Evolutionary conservation across 2,329 filamentous ascomycete genomes (phyloP), one percentile per base, ranked within the genome.

Genomic region (Fusarium longipes): DNA sequence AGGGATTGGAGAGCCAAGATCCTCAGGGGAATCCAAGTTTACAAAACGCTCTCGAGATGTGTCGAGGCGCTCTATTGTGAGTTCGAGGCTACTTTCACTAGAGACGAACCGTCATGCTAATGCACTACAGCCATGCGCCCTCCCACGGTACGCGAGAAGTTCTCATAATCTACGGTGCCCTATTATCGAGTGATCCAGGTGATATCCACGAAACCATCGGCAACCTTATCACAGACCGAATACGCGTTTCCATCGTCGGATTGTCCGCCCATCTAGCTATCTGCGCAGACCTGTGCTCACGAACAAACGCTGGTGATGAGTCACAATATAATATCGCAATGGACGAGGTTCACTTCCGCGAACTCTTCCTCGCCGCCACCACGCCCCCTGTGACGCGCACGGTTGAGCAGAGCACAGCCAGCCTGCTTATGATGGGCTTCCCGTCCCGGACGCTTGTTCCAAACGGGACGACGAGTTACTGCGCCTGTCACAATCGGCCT

Each of bases 1-100:
- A 90, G 74, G 84, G 82, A 2, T 83, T 94, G 70, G 86, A 88
- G 73, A 82, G 87, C 8, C 80, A 86, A 73, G 88, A 94, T 74
- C 87, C 91, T 15, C 86, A 91, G 74, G 91, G 93, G 38, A 89
- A 89, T 68, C 90, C 92, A 17, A 93, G 91, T 78, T 78, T 99
- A 65, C 96, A 99, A 78, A 99, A 99, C 78, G 94, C 94, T 6
- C 84, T 99, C 49, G 94, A 99, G 78, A 96, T 99, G 92, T 93
- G 93, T 63, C 87, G 96, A 54, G 96, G 93, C 52, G 91, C 91
- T 33, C 83, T 99, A n/a, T 97, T 92, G 89, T 91, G 82, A 51
- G 64, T 45, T 14, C 9, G 22, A 30, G 18, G n/a, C 22, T 22
- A 36, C 8, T 6, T 14, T 14, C 15, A 12, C 15, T n/a, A 42